These are phyloP conservation scores for Boletus fagicola DNA, from an alignment of 768 basidiomycete species.

Conservation along the genomic window DNA sequence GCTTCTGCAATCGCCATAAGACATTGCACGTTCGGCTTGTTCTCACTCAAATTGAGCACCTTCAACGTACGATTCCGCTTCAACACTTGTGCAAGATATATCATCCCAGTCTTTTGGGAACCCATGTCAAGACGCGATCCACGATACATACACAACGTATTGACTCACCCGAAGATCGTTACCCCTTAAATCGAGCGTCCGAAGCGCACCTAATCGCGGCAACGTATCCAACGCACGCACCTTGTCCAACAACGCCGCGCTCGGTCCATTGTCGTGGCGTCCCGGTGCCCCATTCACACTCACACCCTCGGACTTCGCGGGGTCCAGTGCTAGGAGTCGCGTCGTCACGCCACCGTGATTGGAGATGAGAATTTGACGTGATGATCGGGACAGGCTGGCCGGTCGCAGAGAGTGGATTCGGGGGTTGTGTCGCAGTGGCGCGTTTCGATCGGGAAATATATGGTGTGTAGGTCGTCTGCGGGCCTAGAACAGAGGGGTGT, in stretches of 20 bases:
- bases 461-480: slow-evolving; percentile 78
- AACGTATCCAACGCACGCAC: slow-evolving; percentile 87
- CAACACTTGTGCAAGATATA: slow-evolving; percentile 90
- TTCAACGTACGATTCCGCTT: slow-evolving; percentile 95
- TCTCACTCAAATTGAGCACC: slow-evolving; percentile 91
- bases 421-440: slow-evolving; percentile 24
- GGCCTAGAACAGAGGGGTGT: slow-evolving; percentile 45
- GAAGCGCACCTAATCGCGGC: slow-evolving; percentile 79
- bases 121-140: background rate
- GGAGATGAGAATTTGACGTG: slow-evolving; percentile 58
- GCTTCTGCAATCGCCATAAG: slow-evolving; percentile 84
- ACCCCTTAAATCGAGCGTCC: slow-evolving; percentile 87
- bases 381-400: slow-evolving; percentile 65
- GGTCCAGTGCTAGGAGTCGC: slow-evolving; percentile 34
- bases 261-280: slow-evolving; percentile 47
- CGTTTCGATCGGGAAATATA: slow-evolving; percentile 71
- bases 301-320: background rate
- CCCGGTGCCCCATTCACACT: slow-evolving; percentile 3
- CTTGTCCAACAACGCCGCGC: slow-evolving; percentile 79
- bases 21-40: slow-evolving; percentile 83
- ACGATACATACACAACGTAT: background rate
- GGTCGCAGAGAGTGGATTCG: slow-evolving; percentile 39
- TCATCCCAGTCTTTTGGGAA: slow-evolving; percentile 59
- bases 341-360: slow-evolving; percentile 54
- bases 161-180: slow-evolving; percentile 85